Evolutionary conservation across 192 early-diverging fungal species (phyloP).

Genomic region (Coemansia sp.): DNA sequence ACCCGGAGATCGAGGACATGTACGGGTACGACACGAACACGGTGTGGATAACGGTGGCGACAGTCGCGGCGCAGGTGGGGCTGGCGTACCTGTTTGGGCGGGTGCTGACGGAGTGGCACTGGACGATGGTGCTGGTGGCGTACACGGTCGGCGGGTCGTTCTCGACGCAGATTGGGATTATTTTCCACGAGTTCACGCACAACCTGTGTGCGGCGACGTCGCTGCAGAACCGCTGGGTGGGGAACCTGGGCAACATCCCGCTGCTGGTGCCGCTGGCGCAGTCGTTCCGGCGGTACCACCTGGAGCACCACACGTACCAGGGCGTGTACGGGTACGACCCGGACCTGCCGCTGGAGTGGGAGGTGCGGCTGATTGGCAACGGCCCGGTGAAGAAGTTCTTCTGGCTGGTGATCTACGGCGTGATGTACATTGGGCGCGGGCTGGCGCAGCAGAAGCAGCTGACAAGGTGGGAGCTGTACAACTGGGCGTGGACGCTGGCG

Average conservation of each 20-base stretch:
- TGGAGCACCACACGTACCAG: constrained; percentile 98
- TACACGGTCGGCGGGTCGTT: constrained; percentile 84
- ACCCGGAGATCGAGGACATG: constrained; percentile 86
- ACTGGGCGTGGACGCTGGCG: constrained; percentile 66
- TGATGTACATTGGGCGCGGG: constrained; percentile 83
- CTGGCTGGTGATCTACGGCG: constrained; percentile 81
- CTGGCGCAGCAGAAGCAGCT: constrained; percentile 65
- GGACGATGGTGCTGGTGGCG: constrained; percentile 61
- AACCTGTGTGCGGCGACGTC: constrained; percentile 71
- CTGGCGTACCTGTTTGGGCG: constrained; percentile 78
- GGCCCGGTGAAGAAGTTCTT: constrained; percentile 67
- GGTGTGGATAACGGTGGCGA: constrained; percentile 64
- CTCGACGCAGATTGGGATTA: constrained; percentile 75
- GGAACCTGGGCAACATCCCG: constrained; percentile 81
- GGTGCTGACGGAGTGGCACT: constrained; percentile 61
- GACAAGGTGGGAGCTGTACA: constrained; percentile 75
- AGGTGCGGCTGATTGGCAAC: constrained; percentile 73
- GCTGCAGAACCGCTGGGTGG: constrained; percentile 78
- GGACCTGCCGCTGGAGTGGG: constrained; percentile 88
- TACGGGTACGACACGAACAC: constrained; percentile 83
- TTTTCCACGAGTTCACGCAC: constrained; percentile 94
- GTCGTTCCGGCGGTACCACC: constrained; percentile 84
- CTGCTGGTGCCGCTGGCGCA: constrained; percentile 77
- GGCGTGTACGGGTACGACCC: constrained; percentile 92
- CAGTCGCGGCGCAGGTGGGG: constrained; percentile 68